phyloP scores from a whole-genome alignment of 1,139 yeast genomes.

The Yamadazyma aaseri region DNA sequence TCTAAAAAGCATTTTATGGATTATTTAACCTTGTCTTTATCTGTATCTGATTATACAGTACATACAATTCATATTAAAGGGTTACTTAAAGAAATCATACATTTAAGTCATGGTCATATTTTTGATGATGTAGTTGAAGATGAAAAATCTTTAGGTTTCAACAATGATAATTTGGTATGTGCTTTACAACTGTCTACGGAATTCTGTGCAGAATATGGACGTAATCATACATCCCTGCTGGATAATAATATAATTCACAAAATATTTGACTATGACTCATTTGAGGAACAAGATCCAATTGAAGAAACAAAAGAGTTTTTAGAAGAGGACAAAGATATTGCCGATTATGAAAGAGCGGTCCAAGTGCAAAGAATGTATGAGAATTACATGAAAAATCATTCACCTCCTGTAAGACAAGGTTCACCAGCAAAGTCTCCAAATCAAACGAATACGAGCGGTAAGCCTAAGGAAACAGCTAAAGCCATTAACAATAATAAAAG shows the following conservation, averaged over 20 bases:
- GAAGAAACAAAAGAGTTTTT: slow-evolving; percentile 13
- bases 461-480: no score
- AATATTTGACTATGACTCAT: slow-evolving; percentile 11
- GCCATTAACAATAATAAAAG: no score
- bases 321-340: slow-evolving; percentile 12
- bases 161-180: slow-evolving; percentile 33
- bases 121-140: slow-evolving; percentile 14
- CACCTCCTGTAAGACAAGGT: no score
- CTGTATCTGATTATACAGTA: slow-evolving; percentile 35
- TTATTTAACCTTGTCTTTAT: slow-evolving; percentile 28
- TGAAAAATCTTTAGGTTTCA: slow-evolving; percentile 16
- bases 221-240: slow-evolving; percentile 10
- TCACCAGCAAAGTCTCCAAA: background rate
- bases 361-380: slow-evolving; percentile 9
- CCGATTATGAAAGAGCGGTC: slow-evolving; percentile 13
- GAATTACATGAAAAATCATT: no score
- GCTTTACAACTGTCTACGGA: slow-evolving; percentile 28
- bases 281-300: slow-evolving; percentile 9
- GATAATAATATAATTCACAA: slow-evolving; percentile 6
- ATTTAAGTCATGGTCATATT: slow-evolving; percentile 18
- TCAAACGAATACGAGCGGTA: background rate
- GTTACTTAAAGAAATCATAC: slow-evolving; percentile 23
- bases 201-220: slow-evolving; percentile 29
- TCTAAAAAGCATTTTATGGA: slow-evolving; percentile 20
- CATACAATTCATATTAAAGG: slow-evolving; percentile 33